Evolutionary conservation across 139 green algal species (phyloP), one percentile per base, ranked within the genome.

Genomic region (Coelastrella sp.): DNA sequence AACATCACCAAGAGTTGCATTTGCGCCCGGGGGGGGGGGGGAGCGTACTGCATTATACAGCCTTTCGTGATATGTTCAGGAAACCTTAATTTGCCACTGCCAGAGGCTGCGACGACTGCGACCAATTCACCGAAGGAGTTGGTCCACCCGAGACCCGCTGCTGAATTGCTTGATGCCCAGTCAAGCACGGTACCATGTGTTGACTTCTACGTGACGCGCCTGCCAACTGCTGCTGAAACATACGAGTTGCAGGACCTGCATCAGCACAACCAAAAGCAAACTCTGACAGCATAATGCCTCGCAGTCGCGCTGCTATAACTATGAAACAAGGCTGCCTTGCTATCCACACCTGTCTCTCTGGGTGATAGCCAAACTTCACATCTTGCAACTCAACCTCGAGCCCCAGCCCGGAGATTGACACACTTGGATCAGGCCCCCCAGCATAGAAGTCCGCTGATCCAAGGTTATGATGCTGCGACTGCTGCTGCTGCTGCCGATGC

Each of bases 281-380:
- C 64, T 14, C 64, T 71, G 64, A 14, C 64, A 71, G 64, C 64
- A 7, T 20, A 71, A 20, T 14, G 16, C 64, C 13, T 71, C 64
- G 11, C 2, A 71, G 11, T 20, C 4, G 64, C 13, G 64, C 64
- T 14, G 2, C 16, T 71, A 11, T 20, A 71, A 3, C 11, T 54
- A 7, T 19, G 22, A 19, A 16, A 54, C 73, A 11, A 32, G 20
- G 23, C 20, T 13, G 19, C 23, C 8, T 54, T 23, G 54, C 79
- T 56, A 71, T 13, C 57, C 90, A 8, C 22, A 98, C 94, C 76
- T 92, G 86, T n/a, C 92, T 85, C 11, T 93, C 94, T 13, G 59
- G 65, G 22, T 75, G 83, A 92, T 98, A 98, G 0, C 92, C 92
- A 80, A 98, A 98, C 3, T 81, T 23, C 7, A 98, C 96, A 82